Evolutionary conservation across 768 basidiomycete species (phyloP), one percentile per base, ranked within the genome.

Genomic region (Termitomyces sp.): DNA sequence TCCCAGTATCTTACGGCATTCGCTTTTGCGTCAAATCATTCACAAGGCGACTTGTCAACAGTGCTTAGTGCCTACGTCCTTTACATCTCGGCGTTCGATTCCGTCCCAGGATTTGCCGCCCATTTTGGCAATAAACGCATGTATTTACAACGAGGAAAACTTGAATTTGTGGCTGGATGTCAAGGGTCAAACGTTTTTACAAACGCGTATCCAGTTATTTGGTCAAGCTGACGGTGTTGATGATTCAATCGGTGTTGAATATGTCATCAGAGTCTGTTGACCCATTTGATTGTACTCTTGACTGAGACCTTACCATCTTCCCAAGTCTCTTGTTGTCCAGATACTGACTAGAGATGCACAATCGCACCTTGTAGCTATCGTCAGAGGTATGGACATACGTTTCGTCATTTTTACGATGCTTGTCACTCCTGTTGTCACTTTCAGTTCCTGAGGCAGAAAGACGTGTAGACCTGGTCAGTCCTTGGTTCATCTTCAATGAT

Each of bases 401-500:
- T 34, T n/a, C 53, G 34, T 24, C 26, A 13, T 51, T 34, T 51
- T 34, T 16, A 31, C 13, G 12, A 33, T 15, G 20, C 41, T 5
- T 36, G 16, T 37, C 26, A 51, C 28, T 36, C 4, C 16, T 51
- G 36, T 42, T 34, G 41, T 45, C 51, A 34, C 51, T 45, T 28
- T 28, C 52, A 42, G 91, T 94, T 39, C 90, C 90, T 0, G 85
- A 87, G 56, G 82, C 82, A 1, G 85, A 87, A 65, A 70, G 66
- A 8, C 66, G 74, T 12, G 56, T 67, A 1, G 71, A 76, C 53
- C 55, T 66, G 16, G 62, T 62, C 20, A 85, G 83, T 54, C 83
- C 85, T 1, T 99, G 97, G 97, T 88, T 88, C 65, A 71, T 98
- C 55, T 98, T 98, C 84, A 99, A 99, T 66, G 97, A 99, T 67